Percentiles rank a stretch among this genome's conserved stretches.
These are phyloP conservation scores for Raffaelea arxii DNA, from an alignment of 2,329 filamentous ascomycete genomes.

Conservation along the genomic window DNA sequence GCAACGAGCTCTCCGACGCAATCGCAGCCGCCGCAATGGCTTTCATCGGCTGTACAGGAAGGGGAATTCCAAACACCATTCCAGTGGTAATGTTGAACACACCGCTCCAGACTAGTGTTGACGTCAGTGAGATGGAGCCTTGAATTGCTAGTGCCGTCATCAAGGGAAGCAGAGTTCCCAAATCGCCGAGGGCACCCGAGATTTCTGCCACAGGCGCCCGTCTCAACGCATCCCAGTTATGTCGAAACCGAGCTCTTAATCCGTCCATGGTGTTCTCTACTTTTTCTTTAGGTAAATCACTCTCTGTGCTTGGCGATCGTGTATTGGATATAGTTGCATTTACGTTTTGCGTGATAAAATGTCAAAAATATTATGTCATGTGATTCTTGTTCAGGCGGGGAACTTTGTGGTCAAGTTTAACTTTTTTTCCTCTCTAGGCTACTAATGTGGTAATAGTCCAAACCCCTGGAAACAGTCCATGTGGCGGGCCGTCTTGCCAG, in stretches of 20 bases:
- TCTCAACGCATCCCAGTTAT: slow-evolving; percentile 40
- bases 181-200: slow-evolving; percentile 77
- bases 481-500: too few relatives aligned
- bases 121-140: slow-evolving; percentile 68
- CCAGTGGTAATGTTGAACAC: slow-evolving; percentile 80
- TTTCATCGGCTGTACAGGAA: slow-evolving; percentile 86
- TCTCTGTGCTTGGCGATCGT: too few relatives aligned
- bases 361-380: too few relatives aligned
- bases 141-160: slow-evolving; percentile 78
- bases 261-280: too few relatives aligned
- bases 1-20: slow-evolving; percentile 52
- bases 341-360: too few relatives aligned
- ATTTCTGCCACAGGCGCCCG: slow-evolving; percentile 56
- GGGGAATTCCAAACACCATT: slow-evolving; percentile 71
- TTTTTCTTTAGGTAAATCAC: too few relatives aligned
- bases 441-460: too few relatives aligned
- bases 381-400: too few relatives aligned
- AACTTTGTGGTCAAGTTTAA: too few relatives aligned
- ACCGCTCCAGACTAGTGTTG: slow-evolving; percentile 82
- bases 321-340: too few relatives aligned
- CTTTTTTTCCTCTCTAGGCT: too few relatives aligned
- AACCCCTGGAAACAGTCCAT: too few relatives aligned
- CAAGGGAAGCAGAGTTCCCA: slow-evolving; percentile 82
- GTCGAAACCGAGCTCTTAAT: slow-evolving; percentile 29
- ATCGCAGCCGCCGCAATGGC: slow-evolving; percentile 91